phyloP scores from a whole-genome alignment of 31 red algal genomes.

The Odonthalia washingtoniensis region DNA sequence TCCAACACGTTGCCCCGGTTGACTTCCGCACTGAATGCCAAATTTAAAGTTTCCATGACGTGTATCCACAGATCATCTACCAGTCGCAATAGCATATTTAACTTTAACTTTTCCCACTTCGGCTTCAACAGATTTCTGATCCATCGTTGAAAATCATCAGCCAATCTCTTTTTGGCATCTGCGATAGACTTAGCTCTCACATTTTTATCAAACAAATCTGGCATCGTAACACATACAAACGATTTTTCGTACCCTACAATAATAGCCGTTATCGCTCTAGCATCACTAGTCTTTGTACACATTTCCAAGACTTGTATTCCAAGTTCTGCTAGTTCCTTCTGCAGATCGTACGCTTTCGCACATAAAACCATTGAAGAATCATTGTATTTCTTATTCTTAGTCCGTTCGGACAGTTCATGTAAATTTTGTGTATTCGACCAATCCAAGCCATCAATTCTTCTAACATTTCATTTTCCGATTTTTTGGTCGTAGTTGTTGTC shows the following conservation, averaged over 20 bases:
- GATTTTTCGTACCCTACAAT: conserved; percentile 72
- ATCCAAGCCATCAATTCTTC: conserved; percentile 30
- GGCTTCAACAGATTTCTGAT: conserved; percentile 75
- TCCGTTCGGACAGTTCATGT: conserved; percentile 69
- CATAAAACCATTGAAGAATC: conserved; percentile 39
- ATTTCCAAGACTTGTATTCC: conserved; percentile 43
- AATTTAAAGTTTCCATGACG: conserved; percentile 33
- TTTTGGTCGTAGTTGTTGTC: too few species aligned
- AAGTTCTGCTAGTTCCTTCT: conserved; percentile 31
- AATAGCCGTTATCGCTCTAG: conserved; percentile 62
- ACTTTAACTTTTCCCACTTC: conserved; percentile 74
- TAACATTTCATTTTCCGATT: neutral
- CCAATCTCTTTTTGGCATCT: conserved; percentile 49
- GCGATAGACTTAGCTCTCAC: conserved; percentile 26
- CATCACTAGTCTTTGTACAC: conserved; percentile 47
- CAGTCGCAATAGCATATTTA: conserved; percentile 72
- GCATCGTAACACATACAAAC: conserved; percentile 47
- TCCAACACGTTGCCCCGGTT: too few species aligned
- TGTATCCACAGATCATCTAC: conserved; percentile 50
- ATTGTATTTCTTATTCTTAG: conserved; percentile 57
- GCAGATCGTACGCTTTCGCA: conserved; percentile 42
- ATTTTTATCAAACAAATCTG: conserved; percentile 41
- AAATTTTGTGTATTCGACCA: conserved; percentile 78
- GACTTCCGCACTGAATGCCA: too few species aligned
- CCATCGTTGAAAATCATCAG: conserved; percentile 66